Percentiles rank a stretch among this genome's conserved stretches.
Evolutionary conservation across 768 basidiomycete species (phyloP).

Genomic region (Tephrocybe rancida): DNA sequence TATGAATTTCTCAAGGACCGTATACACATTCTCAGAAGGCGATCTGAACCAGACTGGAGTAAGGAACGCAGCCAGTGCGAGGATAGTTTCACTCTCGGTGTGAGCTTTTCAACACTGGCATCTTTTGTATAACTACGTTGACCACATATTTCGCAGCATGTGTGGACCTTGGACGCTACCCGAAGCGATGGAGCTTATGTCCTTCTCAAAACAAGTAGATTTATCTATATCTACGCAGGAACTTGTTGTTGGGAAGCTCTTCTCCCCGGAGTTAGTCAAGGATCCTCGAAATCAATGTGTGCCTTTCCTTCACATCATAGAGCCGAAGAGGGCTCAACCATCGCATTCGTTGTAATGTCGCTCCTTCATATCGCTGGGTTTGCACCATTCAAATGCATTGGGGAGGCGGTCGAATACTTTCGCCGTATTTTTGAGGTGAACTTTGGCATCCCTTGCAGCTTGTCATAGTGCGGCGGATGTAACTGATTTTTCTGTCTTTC

Average conservation of each 20-base stretch:
- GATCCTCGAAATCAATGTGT: slow-evolving; percentile 38
- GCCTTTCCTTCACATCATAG: slow-evolving; percentile 26
- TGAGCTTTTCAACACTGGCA: no score
- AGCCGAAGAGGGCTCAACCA: not conserved
- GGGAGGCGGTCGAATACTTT: slow-evolving; percentile 33
- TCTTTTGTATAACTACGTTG: no score
- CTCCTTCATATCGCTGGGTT: slow-evolving; percentile 17
- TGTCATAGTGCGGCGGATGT: not conserved
- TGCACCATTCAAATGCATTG: slow-evolving; percentile 25
- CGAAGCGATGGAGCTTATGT: slow-evolving; percentile 33
- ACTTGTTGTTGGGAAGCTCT: slow-evolving; percentile 27
- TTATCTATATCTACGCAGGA: slow-evolving; percentile 26
- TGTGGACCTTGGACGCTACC: slow-evolving; percentile 29
- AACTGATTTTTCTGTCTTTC: not conserved
- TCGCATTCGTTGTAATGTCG: slow-evolving; percentile 24
- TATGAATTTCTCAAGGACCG: slow-evolving; percentile 26
- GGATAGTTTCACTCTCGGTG: not conserved
- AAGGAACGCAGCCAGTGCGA: not conserved
- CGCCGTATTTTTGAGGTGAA: slow-evolving; percentile 31
- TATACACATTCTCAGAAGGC: slow-evolving; percentile 33
- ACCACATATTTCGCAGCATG: slow-evolving; percentile 12
- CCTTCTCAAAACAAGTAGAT: slow-evolving; percentile 27
- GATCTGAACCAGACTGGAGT: slow-evolving; percentile 28
- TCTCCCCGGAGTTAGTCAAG: slow-evolving; percentile 12
- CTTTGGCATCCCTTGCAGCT: no score